phyloP scores from a whole-genome alignment of 1,284 basidiomycete species.

The Gymnopus androsaceus region DNA sequence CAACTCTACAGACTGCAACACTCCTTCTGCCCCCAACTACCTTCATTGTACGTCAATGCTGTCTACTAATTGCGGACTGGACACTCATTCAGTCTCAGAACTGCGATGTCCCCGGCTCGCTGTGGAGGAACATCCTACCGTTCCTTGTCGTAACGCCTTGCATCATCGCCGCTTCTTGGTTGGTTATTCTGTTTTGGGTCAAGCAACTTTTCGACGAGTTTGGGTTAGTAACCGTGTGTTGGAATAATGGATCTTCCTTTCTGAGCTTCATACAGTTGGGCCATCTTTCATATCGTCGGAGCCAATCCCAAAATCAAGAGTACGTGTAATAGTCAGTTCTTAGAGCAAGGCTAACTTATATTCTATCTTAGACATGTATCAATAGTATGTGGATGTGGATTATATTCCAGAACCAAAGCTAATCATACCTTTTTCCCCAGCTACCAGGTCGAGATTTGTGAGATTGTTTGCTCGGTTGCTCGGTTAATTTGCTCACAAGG shows the following conservation, averaged over 20 bases:
- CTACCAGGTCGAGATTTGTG: slow-evolving; percentile 85
- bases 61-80: not conserved
- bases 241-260: not conserved
- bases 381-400: too few relatives aligned
- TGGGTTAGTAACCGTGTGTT: slow-evolving; percentile 43
- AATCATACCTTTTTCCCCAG: too few relatives aligned
- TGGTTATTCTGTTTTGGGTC: slow-evolving; percentile 54
- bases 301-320: slow-evolving; percentile 80
- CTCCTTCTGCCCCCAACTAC: not conserved
- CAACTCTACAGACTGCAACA: not conserved
- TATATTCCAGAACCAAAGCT: too few relatives aligned
- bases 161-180: slow-evolving; percentile 53
- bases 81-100: slow-evolving; percentile 37
- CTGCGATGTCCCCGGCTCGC: slow-evolving; percentile 45
- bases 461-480: too few relatives aligned
- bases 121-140: slow-evolving; percentile 44
- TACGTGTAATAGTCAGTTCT: slow-evolving; percentile 34
- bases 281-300: slow-evolving; percentile 83
- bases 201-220: slow-evolving; percentile 61
- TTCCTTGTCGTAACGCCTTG: slow-evolving; percentile 59
- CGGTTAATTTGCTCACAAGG: too few relatives aligned
- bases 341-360: slow-evolving; percentile 15
- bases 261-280: slow-evolving; percentile 56
- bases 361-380: slow-evolving; percentile 69
- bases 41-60: slow-evolving; percentile 6